Base-by-base conservation (phyloP, 2,329 filamentous ascomycete genomes). In the Lojkania enalia region DNA sequence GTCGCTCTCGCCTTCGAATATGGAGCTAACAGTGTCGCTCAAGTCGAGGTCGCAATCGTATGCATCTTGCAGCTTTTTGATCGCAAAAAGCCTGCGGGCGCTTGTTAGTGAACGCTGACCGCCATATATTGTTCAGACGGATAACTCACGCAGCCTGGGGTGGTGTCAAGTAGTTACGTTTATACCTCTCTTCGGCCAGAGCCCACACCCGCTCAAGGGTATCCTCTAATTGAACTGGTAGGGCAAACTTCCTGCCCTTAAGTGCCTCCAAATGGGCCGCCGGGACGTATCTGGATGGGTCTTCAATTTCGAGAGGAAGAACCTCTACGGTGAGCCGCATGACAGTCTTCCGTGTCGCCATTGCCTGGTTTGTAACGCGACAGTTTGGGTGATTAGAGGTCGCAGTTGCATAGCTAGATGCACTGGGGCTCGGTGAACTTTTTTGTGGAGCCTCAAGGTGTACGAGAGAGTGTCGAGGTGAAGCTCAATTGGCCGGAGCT, bases 11-110 rank as follows among this genome's bases (percentile, higher is more conserved):
- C 52, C 57, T 30, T 60, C 65, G 40, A 66, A 70, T 27, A 69
- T 65, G 39, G 59, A 54, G 30, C 53, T 48, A 29, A 71, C 66
- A 4, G 63, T 66, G 48, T 71, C 66, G 36, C 56, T 46, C 20
- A 70, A 33, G 49, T 67, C 65, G 15, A 71, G 58, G 40, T 70
- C 68, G 54, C 61, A 67, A 38, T 63, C 64, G 48, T 62, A 61
- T 23, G 51, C 59, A 45, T 68, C 65, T 40, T 67, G 65, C 6
- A 71, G 52, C 44, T 67, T 67, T 46, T 66, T 65, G 57, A 70
- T 66, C 29, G 52, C 56, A 48, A 66, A 70, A 23, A 48, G 44
- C 13, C 59, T 67, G 38, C 15, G 29, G 20, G 19, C 32, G 21
- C 23, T 30, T 11, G 39, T 54, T 20, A 52, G 20, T 45, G 18